phyloP scores from a whole-genome alignment of 257 asterid species.

The Ehretia macrophylla region DNA sequence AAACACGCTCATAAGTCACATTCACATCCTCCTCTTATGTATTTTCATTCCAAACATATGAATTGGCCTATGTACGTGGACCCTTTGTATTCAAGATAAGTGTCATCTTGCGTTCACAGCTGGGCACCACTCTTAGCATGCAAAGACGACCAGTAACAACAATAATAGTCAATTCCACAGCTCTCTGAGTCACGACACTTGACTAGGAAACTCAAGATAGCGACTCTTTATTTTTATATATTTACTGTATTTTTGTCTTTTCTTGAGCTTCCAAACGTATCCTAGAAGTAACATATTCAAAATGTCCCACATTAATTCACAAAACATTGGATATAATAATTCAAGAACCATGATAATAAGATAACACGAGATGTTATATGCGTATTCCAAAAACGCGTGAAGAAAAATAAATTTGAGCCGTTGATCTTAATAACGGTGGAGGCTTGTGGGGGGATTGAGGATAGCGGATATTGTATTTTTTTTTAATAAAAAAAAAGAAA shows the following conservation, averaged over 20 bases:
- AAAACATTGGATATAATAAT: neutral
- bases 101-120: no score
- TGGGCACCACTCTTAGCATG: no score
- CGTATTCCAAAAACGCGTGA: neutral
- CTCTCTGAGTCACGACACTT: neutral
- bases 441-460: neutral
- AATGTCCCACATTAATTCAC: neutral
- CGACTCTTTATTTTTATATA: neutral
- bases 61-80: no score
- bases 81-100: no score
- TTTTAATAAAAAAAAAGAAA: no score
- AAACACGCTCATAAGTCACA: no score
- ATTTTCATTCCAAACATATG: no score
- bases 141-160: no score
- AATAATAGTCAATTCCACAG: neutral
- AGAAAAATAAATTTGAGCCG: constrained; percentile 1
- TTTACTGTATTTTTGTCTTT: constrained; percentile 1
- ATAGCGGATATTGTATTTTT: no score
- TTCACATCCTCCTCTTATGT: no score
- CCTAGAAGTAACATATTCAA: constrained; percentile 18
- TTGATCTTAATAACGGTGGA: constrained; percentile 8
- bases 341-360: neutral
- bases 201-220: neutral
- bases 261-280: constrained; percentile 23
- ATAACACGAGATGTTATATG: neutral